Base-by-base conservation (phyloP, 345 rosid species). In the Erodium maritimum region DNA sequence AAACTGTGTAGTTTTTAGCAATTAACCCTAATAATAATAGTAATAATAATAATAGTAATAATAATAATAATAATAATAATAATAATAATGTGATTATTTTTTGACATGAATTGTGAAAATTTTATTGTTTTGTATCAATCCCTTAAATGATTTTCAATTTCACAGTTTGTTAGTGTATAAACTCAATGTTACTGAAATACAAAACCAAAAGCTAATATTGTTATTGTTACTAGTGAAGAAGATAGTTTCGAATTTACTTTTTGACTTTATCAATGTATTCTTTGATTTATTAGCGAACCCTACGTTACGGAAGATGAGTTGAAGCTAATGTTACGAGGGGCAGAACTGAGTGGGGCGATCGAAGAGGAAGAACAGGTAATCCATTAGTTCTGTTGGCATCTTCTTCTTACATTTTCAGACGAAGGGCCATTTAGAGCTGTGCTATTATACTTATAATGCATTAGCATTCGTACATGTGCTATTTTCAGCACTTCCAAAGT, bases 331-430 rank as follows among this genome's bases (percentile, higher is more conserved):
- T 65, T 93, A 74, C 77, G 95, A 23, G 99, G 99, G 48, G 99
- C 96, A 66, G 96, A 89, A 70, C 52, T 93, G 63, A 93, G 99
- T 66, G 99, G 99, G 9, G 97, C 97, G 17, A 93, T 93, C 62
- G 99, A 93, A 74, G 99, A 89, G 81, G 99, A 93, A 71, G 99
- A 93, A 65, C 99, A 93, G 90, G 97, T 87, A 73, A 63, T 53
- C 10, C 9, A 25, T 55, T 23, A 29, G 29, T 63, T 42, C 17
- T 42, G 48, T 42, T 42, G 48, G 14, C 48, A 42, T 42, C 48
- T 37, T 37, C 46, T 42, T 42, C n/a, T 42, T 12, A 42, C 48
- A 42, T 42, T 42, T 42, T 42, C 17, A 14, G 48, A 42, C 17
- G 48, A 42, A 42, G 48, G 48, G 37, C 37, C 13, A 42, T 42